phyloP scores from a whole-genome alignment of 148 eudicot species.

The Selenicereus undatus region DNA sequence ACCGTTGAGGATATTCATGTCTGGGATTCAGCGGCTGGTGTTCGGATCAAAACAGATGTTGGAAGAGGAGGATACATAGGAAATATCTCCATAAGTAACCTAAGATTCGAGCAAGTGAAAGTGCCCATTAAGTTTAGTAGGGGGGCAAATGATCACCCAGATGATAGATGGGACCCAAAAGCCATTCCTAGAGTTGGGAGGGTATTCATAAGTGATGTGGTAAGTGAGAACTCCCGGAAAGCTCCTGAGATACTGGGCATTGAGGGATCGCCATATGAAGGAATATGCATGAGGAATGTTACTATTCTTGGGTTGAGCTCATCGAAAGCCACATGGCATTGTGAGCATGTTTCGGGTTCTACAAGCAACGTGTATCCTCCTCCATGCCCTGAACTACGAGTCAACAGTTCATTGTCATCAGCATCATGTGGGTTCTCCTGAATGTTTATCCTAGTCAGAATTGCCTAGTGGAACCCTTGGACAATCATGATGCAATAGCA shows the following conservation, averaged over 20 bases:
- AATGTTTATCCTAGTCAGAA: background rate
- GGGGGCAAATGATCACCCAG: slow-evolving; percentile 94
- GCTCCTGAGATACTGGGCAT: slow-evolving; percentile 75
- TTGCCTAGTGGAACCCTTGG: background rate
- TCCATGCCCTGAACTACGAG: slow-evolving; percentile 56
- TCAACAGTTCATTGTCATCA: slow-evolving; percentile 35
- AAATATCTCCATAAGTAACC: slow-evolving; percentile 59
- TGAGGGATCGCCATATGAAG: slow-evolving; percentile 66
- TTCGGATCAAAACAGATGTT: slow-evolving; percentile 71
- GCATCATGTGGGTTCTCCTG: slow-evolving; percentile 35
- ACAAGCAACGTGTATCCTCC: slow-evolving; percentile 47
- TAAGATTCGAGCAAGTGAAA: slow-evolving; percentile 70
- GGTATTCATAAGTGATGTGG: slow-evolving; percentile 55
- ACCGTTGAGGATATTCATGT: slow-evolving; percentile 52
- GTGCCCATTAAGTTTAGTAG: slow-evolving; percentile 87
- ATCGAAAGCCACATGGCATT: slow-evolving; percentile 48
- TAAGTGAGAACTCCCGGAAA: slow-evolving; percentile 53
- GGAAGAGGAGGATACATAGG: slow-evolving; percentile 87
- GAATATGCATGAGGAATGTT: slow-evolving; percentile 61
- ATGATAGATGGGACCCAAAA: slow-evolving; percentile 68
- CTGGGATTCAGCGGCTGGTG: slow-evolving; percentile 77
- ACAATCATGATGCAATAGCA: background rate
- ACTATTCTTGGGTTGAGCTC: slow-evolving; percentile 48
- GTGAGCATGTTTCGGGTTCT: slow-evolving; percentile 61
- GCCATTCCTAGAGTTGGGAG: slow-evolving; percentile 69